A percentile compares a stretch with the other conserved stretches of the same genome.
Conservation (phyloP, 225 moss, liverwort and hornwort genomes). For the Rhytidiadelphus loreus region DNA sequence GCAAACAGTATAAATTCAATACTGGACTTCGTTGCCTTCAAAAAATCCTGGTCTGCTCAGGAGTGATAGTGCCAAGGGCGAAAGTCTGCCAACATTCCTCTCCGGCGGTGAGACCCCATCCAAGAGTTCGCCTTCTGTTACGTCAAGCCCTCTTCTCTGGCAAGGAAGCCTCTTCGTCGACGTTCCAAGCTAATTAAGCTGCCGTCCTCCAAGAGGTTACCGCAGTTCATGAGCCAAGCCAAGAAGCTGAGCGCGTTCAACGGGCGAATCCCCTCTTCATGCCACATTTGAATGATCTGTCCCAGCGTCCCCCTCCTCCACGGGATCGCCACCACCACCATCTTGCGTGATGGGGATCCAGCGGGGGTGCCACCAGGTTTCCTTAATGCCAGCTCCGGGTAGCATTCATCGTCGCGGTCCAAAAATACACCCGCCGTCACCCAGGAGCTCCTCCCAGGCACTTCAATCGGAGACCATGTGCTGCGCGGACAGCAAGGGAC, state of each 20-base stretch:
- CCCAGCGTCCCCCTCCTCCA: background rate
- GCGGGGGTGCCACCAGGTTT: background rate
- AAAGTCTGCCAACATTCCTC: background rate
- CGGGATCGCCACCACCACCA: conserved; percentile 9
- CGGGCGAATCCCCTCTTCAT: background rate
- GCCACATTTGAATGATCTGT: conserved; percentile 9
- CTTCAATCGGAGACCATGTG: background rate
- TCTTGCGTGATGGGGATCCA: conserved; percentile 15
- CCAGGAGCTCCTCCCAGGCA: background rate
- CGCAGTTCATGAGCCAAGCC: background rate
- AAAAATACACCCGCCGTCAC: background rate
- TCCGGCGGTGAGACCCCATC: background rate
- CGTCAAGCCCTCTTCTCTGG: background rate
- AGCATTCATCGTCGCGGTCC: background rate
- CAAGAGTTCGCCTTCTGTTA: background rate
- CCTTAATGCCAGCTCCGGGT: background rate
- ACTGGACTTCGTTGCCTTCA: background rate
- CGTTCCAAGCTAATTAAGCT: background rate
- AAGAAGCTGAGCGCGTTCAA: background rate
- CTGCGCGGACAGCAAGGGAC: background rate
- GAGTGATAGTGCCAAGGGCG: background rate
- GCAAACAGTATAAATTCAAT: background rate
- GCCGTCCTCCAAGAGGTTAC: background rate
- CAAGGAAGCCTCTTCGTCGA: background rate
- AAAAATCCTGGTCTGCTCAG: background rate